Percentiles rank a stretch among this genome's conserved stretches.
These are phyloP conservation scores for Lentinula sp. DNA, from an alignment of 768 basidiomycete species.

Conservation along the genomic window DNA sequence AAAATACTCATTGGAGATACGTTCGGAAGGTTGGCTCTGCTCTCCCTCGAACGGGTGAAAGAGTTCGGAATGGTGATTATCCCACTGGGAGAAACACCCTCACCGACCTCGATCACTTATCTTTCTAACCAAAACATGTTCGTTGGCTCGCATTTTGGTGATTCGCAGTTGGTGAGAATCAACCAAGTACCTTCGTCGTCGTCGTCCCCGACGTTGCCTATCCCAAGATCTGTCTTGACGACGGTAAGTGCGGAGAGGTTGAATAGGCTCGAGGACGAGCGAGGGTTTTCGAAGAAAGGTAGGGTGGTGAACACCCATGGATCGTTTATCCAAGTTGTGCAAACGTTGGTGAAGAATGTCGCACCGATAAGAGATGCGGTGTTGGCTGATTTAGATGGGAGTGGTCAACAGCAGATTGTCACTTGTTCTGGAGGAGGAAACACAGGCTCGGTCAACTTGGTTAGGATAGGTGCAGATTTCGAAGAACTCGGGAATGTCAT, in stretches of 20 bases:
- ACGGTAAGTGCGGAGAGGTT: constrained; percentile 32
- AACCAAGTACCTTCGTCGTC: constrained; percentile 35
- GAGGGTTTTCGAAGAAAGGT: constrained; percentile 24
- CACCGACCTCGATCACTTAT: constrained; percentile 66
- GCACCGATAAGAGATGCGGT: constrained; percentile 80
- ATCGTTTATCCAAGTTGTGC: constrained; percentile 53
- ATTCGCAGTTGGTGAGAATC: constrained; percentile 72
- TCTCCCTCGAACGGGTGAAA: constrained; percentile 34
- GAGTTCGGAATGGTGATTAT: constrained; percentile 43
- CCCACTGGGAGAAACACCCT: constrained; percentile 74
- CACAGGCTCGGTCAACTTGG: constrained; percentile 68
- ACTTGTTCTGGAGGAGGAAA: constrained; percentile 81
- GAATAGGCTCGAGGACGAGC: constrained; percentile 5
- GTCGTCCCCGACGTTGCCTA: constrained; percentile 37
- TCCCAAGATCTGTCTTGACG: constrained; percentile 37
- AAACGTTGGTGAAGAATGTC: constrained; percentile 67
- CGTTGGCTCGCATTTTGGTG: constrained; percentile 76
- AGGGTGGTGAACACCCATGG: constrained; percentile 47
- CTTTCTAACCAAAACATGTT: constrained; percentile 66
- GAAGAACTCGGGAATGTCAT: constrained; percentile 53
- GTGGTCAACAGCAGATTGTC: constrained; percentile 75
- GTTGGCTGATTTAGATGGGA: constrained; percentile 66
- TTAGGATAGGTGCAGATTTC: constrained; percentile 81
- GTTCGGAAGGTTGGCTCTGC: constrained; percentile 63
- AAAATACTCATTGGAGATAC: constrained; percentile 62